phyloP scores from a whole-genome alignment of 805 yeast species.

The Torulaspora quercuum region DNA sequence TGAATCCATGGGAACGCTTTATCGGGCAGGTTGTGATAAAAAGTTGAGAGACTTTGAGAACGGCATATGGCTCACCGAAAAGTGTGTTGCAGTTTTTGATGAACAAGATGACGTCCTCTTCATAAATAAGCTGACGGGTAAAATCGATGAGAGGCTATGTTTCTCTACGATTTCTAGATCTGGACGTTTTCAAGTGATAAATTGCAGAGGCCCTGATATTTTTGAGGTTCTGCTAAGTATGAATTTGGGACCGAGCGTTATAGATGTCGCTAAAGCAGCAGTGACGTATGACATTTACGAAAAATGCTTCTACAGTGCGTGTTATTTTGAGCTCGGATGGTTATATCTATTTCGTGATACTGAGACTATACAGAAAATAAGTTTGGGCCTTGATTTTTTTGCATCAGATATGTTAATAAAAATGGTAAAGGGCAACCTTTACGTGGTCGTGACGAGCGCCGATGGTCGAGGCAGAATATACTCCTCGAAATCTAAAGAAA shows the following conservation, averaged over 20 bases:
- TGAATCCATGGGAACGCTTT: conserved; percentile 9
- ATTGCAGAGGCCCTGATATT: not conserved
- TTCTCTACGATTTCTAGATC: conserved; percentile 2
- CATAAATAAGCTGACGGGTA: not conserved
- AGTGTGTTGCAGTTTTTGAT: conserved; percentile 4
- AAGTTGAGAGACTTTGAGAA: conserved; percentile 1
- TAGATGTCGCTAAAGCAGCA: conserved; percentile 6
- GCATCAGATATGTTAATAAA: conserved; percentile 8
- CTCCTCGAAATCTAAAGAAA: not conserved
- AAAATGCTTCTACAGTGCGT: conserved; percentile 2
- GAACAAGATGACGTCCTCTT: conserved; percentile 3
- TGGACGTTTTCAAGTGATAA: conserved; percentile 6
- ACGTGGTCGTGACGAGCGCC: conserved; percentile 6
- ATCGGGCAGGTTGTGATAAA: conserved; percentile 3
- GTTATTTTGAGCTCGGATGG: conserved; percentile 4
- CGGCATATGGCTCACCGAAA: conserved; percentile 7
- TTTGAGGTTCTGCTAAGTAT: not conserved
- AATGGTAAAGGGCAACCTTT: not conserved
- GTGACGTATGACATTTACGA: conserved; percentile 4
- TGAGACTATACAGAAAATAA: not conserved
- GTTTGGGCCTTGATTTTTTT: conserved; percentile 4
- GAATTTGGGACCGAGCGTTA: not conserved
- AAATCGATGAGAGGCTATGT: not conserved
- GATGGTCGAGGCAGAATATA: conserved; percentile 11
- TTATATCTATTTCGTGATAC: conserved; percentile 5